Evolutionary conservation across 2,329 filamentous ascomycete genomes (phyloP), one percentile per base, ranked within the genome.

Genomic region (Trichoderma atroviride): DNA sequence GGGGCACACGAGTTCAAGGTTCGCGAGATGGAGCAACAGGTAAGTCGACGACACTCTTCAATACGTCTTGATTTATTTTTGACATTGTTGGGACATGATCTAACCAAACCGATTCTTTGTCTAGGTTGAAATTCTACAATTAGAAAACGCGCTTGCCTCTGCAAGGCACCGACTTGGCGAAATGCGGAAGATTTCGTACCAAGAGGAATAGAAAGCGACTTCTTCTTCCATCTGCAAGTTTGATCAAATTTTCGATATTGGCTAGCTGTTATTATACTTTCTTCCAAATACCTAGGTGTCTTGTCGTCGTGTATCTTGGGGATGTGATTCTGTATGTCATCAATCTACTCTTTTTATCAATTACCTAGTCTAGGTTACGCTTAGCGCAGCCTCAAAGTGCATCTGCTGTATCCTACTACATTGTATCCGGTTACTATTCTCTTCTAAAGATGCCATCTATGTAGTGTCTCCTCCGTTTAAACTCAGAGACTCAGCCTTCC

Each of bases 21-120:
- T 63, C 88, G 91, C 75, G 94, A 99, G 83, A 99, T 99, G 96
- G 96, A 99, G 83, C 96, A 99, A 79, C 96, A 99, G 92, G 94
- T 97, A 86, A 77, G 80, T 77, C 11, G 43, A 22, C 31, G 50
- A 37, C 33, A 56, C 16, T n/a, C 33, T 31, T 37, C 13, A 27
- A 9, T 4, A 40, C 4, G 3, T 19, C 37, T 19, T 7, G 33
- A 14, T 35, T 35, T 13, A 4, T 27, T 29, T 35, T 27, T 14
- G 33, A 69, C 31, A 47, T 29, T 56, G 35, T 16, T 6, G 33
- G 33, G n/a, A 22, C 5, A 31, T 13, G 52, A 14, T 27, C 53
- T 66, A 58, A 66, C 27, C 10, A 7, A 19, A 16, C 5, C 7
- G 57, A 37, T 9, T 29, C 10, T n/a, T 35, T 37, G 22, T 24